Percentiles rank a stretch among this genome's conserved stretches.
Evolutionary conservation across 805 yeast genomes (phyloP).

Genomic region (Suhomyces kilbournensis): DNA sequence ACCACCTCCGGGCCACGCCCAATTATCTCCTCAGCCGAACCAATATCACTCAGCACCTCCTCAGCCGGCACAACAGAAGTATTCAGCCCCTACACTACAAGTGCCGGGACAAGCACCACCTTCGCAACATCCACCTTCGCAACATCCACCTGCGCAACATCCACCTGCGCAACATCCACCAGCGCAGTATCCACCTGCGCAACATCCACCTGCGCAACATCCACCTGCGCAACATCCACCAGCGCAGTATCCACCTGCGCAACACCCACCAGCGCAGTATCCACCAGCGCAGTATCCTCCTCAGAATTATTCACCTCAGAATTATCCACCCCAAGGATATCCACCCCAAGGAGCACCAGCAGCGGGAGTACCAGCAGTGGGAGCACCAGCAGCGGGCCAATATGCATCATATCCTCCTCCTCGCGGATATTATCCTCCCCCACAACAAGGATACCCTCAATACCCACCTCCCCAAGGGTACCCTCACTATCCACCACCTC

Average conservation of each 20-base stretch:
- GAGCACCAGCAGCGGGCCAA: constrained; percentile 6
- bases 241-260: constrained; percentile 5
- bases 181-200: constrained; percentile 9
- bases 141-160: neutral
- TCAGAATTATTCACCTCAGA: constrained; percentile 2
- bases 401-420: constrained; percentile 10
- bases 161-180: neutral
- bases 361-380: constrained; percentile 9
- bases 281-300: constrained; percentile 7
- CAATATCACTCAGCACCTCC: neutral
- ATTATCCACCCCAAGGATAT: constrained; percentile 12
- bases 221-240: neutral
- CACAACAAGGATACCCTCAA: constrained; percentile 9
- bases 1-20: neutral
- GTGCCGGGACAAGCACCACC: neutral
- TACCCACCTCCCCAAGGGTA: constrained; percentile 13
- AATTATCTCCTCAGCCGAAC: neutral
- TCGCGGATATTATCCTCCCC: constrained; percentile 8
- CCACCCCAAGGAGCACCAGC: constrained; percentile 11
- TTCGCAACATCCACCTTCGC: constrained; percentile 1
- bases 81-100: neutral
- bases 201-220: constrained; percentile 12
- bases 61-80: neutral
- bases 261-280: constrained; percentile 4
- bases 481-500: constrained; percentile 9